Conservation (phyloP, 306 rosid species). For the Cucurbita ficifolia region DNA sequence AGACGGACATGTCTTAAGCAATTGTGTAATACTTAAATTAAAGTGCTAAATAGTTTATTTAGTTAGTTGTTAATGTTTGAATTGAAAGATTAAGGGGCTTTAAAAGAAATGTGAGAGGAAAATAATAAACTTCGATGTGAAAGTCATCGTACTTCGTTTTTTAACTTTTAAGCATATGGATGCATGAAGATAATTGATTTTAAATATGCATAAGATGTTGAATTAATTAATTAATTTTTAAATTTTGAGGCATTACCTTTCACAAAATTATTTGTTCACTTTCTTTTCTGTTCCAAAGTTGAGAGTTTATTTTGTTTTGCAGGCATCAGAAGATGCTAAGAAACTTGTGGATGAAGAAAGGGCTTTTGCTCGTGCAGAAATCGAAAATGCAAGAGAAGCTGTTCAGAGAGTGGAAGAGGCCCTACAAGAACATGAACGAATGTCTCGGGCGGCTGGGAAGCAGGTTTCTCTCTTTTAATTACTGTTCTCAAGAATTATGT, state of each 20-base stretch:
- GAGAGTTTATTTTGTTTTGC: conserved; percentile 18
- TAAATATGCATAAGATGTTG: not conserved
- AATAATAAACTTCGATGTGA: not conserved
- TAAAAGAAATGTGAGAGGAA: not conserved
- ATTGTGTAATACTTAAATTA: too few relatives aligned
- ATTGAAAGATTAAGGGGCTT: too few relatives aligned
- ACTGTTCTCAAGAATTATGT: not conserved
- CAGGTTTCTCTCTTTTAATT: conserved; percentile 33
- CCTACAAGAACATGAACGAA: conserved; percentile 66
- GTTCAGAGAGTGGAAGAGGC: conserved; percentile 87
- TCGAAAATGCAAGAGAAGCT: conserved; percentile 81
- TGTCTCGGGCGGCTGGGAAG: conserved; percentile 56
- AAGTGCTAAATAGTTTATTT: too few relatives aligned
- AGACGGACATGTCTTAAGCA: not conserved
- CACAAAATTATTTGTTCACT: not conserved
- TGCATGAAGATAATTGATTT: not conserved
- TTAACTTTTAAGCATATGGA: not conserved
- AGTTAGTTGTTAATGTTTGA: too few relatives aligned
- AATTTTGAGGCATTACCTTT: not conserved
- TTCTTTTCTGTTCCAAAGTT: conserved; percentile 2
- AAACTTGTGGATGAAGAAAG: conserved; percentile 80
- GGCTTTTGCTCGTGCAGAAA: conserved; percentile 92
- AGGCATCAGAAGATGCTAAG: conserved; percentile 95
- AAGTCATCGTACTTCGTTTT: not conserved
- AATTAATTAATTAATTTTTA: not conserved